Base-by-base conservation (phyloP, 345 rosid genomes). In the Cardamine chenopodiifolia region DNA sequence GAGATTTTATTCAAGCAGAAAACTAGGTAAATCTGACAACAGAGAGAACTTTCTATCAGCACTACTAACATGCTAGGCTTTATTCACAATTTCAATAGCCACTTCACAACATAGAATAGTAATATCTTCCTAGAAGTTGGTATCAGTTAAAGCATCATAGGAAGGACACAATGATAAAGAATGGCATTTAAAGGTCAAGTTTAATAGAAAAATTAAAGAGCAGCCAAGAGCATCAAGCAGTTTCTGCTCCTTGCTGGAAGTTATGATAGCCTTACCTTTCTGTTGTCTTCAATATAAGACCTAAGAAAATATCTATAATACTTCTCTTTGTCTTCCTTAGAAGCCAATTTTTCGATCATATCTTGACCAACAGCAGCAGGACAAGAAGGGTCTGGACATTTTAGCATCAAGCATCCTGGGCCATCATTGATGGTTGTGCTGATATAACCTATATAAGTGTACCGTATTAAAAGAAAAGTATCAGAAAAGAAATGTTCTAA, bases 281-380 rank as follows among this genome's bases (percentile, higher is more conserved):
- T 86, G 80, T 88, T 92, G 79, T 87, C 93, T 82, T 96, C 99
- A 62, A 92, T 26, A 68, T 89, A 96, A 6, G 99, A 96, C 31
- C 82, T 56, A 37, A 79, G 58, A 63, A 79, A 73, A 56, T 74
- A 79, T 45, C 79, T 62, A 54, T 61, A 54, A 40, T 74, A 74
- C 71, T 74, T 79, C 49, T 61, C 18, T 71, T 62, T 79, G 35
- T 79, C 82, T 74, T 73, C 79, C 26, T 63, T 31, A 18, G 75
- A 73, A 42, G 57, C 70, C 44, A 79, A 40, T 31, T 55, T 74
- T 8, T 62, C 67, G 3, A 79, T 48, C 79, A 79, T 67, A 74
- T 74, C 75, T 74, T 47, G 75, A 69, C 78, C 78, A 20, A 79
- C 62, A 62, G 78, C 79, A 47, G 75, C 79, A 68, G 47, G 20